Base-by-base conservation (phyloP, 2,329 filamentous ascomycete species). In the Cercospora sesami region DNA sequence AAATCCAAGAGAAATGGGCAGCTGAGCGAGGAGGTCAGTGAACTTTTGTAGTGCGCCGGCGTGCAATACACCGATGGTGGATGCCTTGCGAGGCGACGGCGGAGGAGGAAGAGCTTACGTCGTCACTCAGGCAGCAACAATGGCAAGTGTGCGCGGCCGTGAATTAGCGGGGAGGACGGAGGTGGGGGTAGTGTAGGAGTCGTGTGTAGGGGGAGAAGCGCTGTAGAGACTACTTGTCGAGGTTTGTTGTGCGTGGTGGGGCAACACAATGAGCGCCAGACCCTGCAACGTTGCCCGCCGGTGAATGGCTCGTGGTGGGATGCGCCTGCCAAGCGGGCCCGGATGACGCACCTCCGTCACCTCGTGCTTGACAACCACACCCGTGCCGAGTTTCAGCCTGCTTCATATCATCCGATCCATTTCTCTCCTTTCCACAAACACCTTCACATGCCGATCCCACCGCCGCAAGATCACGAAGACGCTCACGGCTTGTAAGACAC, bases 21-120 rank as follows among this genome's bases (percentile, higher is more conserved):
- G 63, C 66, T 68, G 59, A 33, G 36, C 28, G 12, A 23, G 61
- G 36, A 58, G 18, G 57, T 68, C 42, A 68, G 66, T 45, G 18
- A 60, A 59, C 45, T 67, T 63, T 67, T 63, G 53, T 67, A 42
- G 31, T 42, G 36, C 8, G 36, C 36, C 16, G 36, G 23, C 48
- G 39, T 64, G 30, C 48, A 55, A 55, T 28, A 48, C 62, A 16
- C 23, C 39, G 45, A 51, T 48, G 7, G 60, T 53, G 62, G 62
- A 58, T 64, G 62, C 62, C 62, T 64, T 57, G 51, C 18, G 62
- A 26, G 8, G 59, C 39, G 18, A 51, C 45, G 18, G 45, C 62
- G 21, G 28, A 53, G 48, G 48, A 30, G 7, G 30, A 31, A 21
- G 18, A 57, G 62, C 62, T 57, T 64, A 64, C 62, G 62, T 58